A percentile compares a stretch with the other conserved stretches of the same genome.
Evolutionary conservation across 106 monocot species (phyloP).

Genomic region (Alisma plantagoaquatica): DNA sequence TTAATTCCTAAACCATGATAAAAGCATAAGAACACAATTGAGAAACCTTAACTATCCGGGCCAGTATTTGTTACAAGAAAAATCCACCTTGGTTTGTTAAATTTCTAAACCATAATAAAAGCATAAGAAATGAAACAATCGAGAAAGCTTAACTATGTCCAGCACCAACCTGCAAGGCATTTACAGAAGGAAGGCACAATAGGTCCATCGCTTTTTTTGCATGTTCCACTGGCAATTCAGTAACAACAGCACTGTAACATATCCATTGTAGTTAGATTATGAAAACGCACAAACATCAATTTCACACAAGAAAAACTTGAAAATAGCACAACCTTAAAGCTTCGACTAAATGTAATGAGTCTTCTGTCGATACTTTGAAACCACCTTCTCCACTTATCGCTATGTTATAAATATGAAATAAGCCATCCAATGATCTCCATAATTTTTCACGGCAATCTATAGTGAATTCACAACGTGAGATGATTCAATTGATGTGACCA

Average conservation of each 20-base stretch:
- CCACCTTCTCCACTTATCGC: conserved; percentile 90
- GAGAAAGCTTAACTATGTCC: conserved; percentile 53
- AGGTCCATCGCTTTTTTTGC: conserved; percentile 67
- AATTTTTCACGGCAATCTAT: conserved; percentile 80
- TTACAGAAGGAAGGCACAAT: conserved; percentile 60
- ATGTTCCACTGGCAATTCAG: conserved; percentile 74
- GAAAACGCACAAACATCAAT: neutral
- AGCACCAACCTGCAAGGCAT: conserved; percentile 53
- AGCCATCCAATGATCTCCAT: conserved; percentile 68
- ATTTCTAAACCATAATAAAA: conserved; percentile 26
- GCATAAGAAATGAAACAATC: neutral
- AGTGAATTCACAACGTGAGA: no score
- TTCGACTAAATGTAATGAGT: conserved; percentile 88
- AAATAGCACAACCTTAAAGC: conserved; percentile 61
- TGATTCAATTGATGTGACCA: no score
- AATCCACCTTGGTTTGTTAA: conserved; percentile 43
- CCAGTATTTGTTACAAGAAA: conserved; percentile 54
- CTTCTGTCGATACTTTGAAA: conserved; percentile 77
- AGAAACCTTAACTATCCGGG: conserved; percentile 53
- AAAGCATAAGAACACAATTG: neutral
- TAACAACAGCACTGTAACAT: conserved; percentile 57
- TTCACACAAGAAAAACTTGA: neutral
- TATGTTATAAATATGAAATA: conserved; percentile 86
- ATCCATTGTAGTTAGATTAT: neutral
- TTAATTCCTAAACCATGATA: conserved; percentile 34